Evolutionary conservation across 768 basidiomycete species (phyloP).

Genomic region (Boletus rubropictus): DNA sequence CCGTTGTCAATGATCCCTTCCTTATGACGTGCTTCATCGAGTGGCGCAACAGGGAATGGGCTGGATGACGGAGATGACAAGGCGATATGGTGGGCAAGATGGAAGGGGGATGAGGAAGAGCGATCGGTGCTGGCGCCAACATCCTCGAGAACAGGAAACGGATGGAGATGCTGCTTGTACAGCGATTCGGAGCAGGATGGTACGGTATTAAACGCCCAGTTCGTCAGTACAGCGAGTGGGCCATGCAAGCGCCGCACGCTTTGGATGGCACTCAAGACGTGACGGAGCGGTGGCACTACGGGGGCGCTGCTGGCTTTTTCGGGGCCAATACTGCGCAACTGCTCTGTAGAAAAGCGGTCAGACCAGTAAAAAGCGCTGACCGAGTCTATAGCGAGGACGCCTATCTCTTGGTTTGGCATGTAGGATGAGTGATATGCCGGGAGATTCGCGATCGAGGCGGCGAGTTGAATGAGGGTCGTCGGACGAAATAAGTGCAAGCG

Average conservation of each 20-base stretch:
- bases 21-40: conserved; percentile 17
- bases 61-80: conserved; percentile 25
- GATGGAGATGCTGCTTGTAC: conserved; percentile 51
- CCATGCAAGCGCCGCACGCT: conserved; percentile 43
- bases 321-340: conserved; percentile 30
- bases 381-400: conserved; percentile 69
- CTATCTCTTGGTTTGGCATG: conserved; percentile 51
- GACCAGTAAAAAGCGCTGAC: conserved; percentile 73
- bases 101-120: conserved; percentile 22
- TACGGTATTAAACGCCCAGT: conserved; percentile 47
- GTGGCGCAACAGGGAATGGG: conserved; percentile 9
- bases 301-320: conserved; percentile 6
- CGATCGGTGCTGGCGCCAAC: conserved; percentile 17
- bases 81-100: conserved; percentile 38
- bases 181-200: conserved; percentile 21
- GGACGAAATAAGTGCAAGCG: conserved; percentile 68
- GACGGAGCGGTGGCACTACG: conserved; percentile 34
- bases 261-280: conserved; percentile 46
- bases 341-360: conserved; percentile 63
- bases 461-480: conserved; percentile 60
- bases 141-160: conserved; percentile 33
- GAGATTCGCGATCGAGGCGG: conserved; percentile 56
- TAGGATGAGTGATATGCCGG: conserved; percentile 45
- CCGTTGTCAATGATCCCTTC: conserved; percentile 15
- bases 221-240: conserved; percentile 52